Percentiles rank a stretch among this genome's conserved stretches.
phyloP scores from a whole-genome alignment of 129 eudicot species.

The Silybum marianum region DNA sequence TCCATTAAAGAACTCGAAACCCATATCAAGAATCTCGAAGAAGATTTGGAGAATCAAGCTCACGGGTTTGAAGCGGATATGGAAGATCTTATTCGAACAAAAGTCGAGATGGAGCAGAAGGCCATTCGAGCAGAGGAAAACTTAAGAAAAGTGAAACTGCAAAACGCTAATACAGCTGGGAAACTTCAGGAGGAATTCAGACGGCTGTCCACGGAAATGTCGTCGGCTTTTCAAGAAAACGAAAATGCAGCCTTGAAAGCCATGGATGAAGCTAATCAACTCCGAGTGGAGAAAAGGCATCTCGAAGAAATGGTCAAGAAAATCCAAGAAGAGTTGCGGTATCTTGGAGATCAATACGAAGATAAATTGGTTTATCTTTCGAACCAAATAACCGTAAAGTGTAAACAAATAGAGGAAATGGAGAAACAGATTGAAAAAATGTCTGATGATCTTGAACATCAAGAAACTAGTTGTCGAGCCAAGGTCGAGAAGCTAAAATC shows the following conservation, averaged over 20 bases:
- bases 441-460: slow-evolving; percentile 45
- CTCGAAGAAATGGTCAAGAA: slow-evolving; percentile 62
- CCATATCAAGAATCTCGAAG: slow-evolving; percentile 67
- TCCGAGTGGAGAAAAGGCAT: slow-evolving; percentile 57
- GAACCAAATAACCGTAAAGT: slow-evolving; percentile 42
- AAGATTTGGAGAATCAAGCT: slow-evolving; percentile 69
- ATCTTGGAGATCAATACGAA: slow-evolving; percentile 47
- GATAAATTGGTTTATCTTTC: slow-evolving; percentile 51
- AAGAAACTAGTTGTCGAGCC: slow-evolving; percentile 35
- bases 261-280: slow-evolving; percentile 69
- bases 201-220: slow-evolving; percentile 77
- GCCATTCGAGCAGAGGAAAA: slow-evolving; percentile 77
- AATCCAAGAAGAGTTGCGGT: slow-evolving; percentile 49
- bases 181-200: slow-evolving; percentile 89
- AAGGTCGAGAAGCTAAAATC: slow-evolving; percentile 42
- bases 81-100: slow-evolving; percentile 56
- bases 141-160: slow-evolving; percentile 63
- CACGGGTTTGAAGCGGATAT: slow-evolving; percentile 78
- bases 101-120: slow-evolving; percentile 86
- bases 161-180: slow-evolving; percentile 79
- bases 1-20: slow-evolving; percentile 36
- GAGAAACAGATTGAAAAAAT: slow-evolving; percentile 45
- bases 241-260: slow-evolving; percentile 80
- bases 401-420: slow-evolving; percentile 46
- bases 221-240: slow-evolving; percentile 77